Conservation (phyloP, 805 yeast genomes). For the Candida corydali region DNA sequence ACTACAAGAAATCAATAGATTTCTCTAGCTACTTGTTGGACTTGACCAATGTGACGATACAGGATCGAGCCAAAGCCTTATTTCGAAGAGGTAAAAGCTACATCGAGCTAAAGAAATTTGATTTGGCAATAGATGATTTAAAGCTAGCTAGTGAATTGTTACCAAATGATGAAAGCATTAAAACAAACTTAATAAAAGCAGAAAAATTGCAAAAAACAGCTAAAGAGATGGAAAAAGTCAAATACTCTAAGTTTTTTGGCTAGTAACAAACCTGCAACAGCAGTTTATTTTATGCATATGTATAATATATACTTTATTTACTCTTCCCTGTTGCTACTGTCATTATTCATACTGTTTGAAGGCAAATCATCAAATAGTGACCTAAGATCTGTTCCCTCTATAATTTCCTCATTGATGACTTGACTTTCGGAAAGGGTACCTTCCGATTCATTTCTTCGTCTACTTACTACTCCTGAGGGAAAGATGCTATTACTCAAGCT, state of each 20-base stretch:
- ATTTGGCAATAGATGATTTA: slow-evolving; percentile 47
- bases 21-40: slow-evolving; percentile 58
- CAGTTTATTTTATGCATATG: too few relatives aligned
- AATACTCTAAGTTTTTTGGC: slow-evolving; percentile 65
- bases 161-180: slow-evolving; percentile 49
- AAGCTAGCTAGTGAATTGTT: slow-evolving; percentile 38
- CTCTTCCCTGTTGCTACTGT: slow-evolving; percentile 3
- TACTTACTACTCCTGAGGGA: slow-evolving; percentile 43
- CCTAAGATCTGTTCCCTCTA: slow-evolving; percentile 26
- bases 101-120: slow-evolving; percentile 40
- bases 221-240: slow-evolving; percentile 49
- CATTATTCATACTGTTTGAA: slow-evolving; percentile 1
- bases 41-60: slow-evolving; percentile 26
- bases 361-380: slow-evolving; percentile 18
- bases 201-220: slow-evolving; percentile 37
- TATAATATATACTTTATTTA: too few relatives aligned
- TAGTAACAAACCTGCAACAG: too few relatives aligned
- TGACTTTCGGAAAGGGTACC: slow-evolving; percentile 19
- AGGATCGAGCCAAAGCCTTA: slow-evolving; percentile 54
- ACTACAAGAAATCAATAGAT: slow-evolving; percentile 47
- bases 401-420: slow-evolving; percentile 12
- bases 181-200: slow-evolving; percentile 38
- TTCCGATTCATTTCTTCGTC: slow-evolving; percentile 45
- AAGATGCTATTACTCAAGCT: slow-evolving; percentile 20
- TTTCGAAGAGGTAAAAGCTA: slow-evolving; percentile 53